phyloP scores from a whole-genome alignment of 371 early-diverging fungal species.

The Apophysomyces elegans region DNA sequence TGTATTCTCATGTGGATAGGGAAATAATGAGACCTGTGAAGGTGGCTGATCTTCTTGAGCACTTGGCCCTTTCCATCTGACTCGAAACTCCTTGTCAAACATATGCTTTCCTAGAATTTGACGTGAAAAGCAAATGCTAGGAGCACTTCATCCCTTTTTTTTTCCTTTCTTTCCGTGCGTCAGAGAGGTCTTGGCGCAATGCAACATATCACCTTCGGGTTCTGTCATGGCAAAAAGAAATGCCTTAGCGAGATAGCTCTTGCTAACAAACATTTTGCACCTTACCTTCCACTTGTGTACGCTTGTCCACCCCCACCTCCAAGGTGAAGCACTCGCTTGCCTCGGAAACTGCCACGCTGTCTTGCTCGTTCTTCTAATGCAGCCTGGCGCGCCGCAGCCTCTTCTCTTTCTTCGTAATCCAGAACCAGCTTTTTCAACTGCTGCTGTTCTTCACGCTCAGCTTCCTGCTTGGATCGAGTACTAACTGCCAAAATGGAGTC shows the following conservation, averaged over 20 bases:
- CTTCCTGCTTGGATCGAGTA: slow-evolving; percentile 84
- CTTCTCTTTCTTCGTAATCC: slow-evolving; percentile 87
- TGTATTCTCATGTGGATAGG: neutral
- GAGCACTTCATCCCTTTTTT: neutral
- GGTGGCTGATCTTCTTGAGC: neutral
- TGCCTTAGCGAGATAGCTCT: neutral
- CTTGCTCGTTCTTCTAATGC: slow-evolving; percentile 42
- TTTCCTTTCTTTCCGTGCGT: neutral
- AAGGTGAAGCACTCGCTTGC: slow-evolving; percentile 42
- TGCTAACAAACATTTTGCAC: neutral
- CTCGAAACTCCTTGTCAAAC: neutral
- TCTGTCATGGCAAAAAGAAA: neutral
- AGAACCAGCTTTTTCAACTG: slow-evolving; percentile 91
- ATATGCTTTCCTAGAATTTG: slow-evolving; percentile 4
- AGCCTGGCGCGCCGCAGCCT: slow-evolving; percentile 62
- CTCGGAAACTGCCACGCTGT: slow-evolving; percentile 31
- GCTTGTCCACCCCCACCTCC: slow-evolving; percentile 42
- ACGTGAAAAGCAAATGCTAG: neutral
- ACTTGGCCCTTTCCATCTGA: slow-evolving; percentile 3
- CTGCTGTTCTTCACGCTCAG: slow-evolving; percentile 85
- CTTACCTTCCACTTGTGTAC: slow-evolving; percentile 24
- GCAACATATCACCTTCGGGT: neutral
- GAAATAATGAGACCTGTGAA: neutral
- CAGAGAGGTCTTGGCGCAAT: neutral
- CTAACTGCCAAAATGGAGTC: slow-evolving; percentile 84